Evolutionary conservation across 164 flowering plant genomes (phyloP).

Genomic region (Magnolia officinalis): DNA sequence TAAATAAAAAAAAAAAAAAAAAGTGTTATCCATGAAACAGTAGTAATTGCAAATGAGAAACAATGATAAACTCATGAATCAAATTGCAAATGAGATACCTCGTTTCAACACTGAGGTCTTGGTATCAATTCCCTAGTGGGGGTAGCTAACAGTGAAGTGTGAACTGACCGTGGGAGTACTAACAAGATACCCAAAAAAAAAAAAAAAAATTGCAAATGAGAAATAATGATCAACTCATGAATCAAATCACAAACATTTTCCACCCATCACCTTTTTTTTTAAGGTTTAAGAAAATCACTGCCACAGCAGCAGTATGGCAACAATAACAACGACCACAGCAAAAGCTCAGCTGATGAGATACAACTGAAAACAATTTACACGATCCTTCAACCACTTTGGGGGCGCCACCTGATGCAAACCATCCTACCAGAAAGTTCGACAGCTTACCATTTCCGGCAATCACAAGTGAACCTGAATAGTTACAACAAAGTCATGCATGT

Average conservation of each 20-base stretch:
- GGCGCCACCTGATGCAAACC: no score
- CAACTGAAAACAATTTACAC: neutral
- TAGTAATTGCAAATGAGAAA: neutral
- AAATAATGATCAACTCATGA: neutral
- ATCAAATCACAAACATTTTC: neutral
- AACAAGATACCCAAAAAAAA: neutral
- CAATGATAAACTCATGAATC: neutral
- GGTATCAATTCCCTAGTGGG: no score
- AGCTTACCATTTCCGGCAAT: neutral
- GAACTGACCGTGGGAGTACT: no score
- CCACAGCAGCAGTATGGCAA: no score
- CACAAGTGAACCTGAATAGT: neutral
- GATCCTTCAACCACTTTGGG: neutral
- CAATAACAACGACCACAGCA: neutral
- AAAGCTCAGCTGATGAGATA: neutral
- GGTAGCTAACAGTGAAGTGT: no score
- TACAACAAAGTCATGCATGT: neutral
- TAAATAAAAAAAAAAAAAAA: no score
- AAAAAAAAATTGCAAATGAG: neutral
- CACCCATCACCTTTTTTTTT: no score
- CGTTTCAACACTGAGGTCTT: no score
- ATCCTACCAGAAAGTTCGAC: no score
- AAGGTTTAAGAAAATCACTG: no score
- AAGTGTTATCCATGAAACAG: neutral
- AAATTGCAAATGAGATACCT: no score